Evolutionary conservation across 495 filamentous ascomycete genomes (phyloP).

Genomic region (Extremus antarcticus): DNA sequence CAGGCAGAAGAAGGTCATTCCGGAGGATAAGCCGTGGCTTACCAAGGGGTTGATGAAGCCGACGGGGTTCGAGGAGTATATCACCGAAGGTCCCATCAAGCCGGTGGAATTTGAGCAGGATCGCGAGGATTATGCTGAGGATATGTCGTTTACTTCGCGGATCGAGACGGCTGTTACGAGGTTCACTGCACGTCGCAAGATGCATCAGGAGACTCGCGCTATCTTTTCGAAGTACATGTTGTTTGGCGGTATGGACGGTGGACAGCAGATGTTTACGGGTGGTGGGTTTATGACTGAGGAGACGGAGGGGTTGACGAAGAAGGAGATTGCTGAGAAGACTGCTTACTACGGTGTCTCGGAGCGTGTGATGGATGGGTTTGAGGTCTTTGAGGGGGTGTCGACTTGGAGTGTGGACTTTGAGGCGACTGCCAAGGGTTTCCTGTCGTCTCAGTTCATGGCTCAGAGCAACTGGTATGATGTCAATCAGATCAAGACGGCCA

Average conservation of each 20-base stretch:
- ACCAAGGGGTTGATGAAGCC: slow-evolving; percentile 24
- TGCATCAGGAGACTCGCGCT: slow-evolving; percentile 47
- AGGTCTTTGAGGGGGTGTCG: slow-evolving; percentile 28
- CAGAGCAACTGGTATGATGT: slow-evolving; percentile 36
- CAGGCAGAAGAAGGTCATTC: neutral
- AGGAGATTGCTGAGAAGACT: slow-evolving; percentile 50
- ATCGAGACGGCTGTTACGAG: slow-evolving; percentile 80
- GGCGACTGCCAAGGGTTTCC: slow-evolving; percentile 61
- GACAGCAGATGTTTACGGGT: slow-evolving; percentile 55
- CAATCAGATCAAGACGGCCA: slow-evolving; percentile 40
- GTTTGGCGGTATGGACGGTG: slow-evolving; percentile 69
- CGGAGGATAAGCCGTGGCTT: slow-evolving; percentile 11
- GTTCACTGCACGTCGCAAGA: slow-evolving; percentile 62
- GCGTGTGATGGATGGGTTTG: slow-evolving; percentile 4
- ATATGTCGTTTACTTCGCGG: slow-evolving; percentile 33
- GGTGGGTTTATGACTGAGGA: slow-evolving; percentile 40
- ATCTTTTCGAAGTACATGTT: slow-evolving; percentile 71
- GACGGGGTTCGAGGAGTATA: slow-evolving; percentile 51
- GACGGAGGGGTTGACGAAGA: slow-evolving; percentile 43
- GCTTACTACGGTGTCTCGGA: slow-evolving; percentile 27
- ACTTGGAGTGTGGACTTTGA: slow-evolving; percentile 75
- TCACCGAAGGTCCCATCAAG: slow-evolving; percentile 66
- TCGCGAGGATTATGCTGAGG: slow-evolving; percentile 30
- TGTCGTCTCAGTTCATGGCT: slow-evolving; percentile 42
- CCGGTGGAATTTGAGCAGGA: slow-evolving; percentile 54